These are phyloP conservation scores for Kodamaea jinghongensis DNA, from an alignment of 805 yeast species.

Conservation along the genomic window DNA sequence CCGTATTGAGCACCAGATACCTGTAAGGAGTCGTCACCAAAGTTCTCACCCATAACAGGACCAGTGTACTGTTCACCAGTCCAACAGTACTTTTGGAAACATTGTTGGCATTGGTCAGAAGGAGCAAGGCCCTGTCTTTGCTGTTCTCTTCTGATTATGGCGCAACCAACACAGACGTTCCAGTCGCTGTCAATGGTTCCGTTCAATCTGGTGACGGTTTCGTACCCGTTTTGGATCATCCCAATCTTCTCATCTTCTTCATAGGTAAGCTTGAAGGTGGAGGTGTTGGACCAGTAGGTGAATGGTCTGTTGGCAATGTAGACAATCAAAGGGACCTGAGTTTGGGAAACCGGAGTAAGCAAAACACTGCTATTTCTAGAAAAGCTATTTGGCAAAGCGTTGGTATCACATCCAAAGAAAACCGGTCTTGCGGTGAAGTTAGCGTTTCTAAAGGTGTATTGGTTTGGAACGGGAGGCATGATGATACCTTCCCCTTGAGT, in stretches of 20 bases:
- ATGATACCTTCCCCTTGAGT: conserved; percentile 53
- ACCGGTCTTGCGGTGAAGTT: conserved; percentile 68
- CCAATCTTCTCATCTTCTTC: conserved; percentile 51
- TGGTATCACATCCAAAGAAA: conserved; percentile 78
- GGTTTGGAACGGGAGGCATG: conserved; percentile 80
- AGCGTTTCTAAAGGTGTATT: conserved; percentile 51
- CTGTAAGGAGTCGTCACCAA: conserved; percentile 11
- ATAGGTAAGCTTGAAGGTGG: conserved; percentile 67
- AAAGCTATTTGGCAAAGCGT: conserved; percentile 2
- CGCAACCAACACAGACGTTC: conserved; percentile 77
- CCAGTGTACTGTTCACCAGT: conserved; percentile 38
- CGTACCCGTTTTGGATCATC: conserved; percentile 73
- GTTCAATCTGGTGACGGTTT: conserved; percentile 62
- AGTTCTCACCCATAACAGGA: conserved; percentile 11
- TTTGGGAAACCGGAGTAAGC: neutral
- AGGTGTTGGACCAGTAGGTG: conserved; percentile 62
- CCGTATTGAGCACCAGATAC: conserved; percentile 10
- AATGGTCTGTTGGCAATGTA: conserved; percentile 73
- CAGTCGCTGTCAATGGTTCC: conserved; percentile 65
- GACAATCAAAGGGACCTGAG: conserved; percentile 68
- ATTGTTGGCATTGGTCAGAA: conserved; percentile 62
- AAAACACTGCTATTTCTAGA: neutral
- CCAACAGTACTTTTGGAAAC: conserved; percentile 79
- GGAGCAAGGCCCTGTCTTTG: conserved; percentile 62
- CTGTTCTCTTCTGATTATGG: conserved; percentile 71